phyloP scores from a whole-genome alignment of 805 yeast species.

The Maudiozyma saulgeensis region DNA sequence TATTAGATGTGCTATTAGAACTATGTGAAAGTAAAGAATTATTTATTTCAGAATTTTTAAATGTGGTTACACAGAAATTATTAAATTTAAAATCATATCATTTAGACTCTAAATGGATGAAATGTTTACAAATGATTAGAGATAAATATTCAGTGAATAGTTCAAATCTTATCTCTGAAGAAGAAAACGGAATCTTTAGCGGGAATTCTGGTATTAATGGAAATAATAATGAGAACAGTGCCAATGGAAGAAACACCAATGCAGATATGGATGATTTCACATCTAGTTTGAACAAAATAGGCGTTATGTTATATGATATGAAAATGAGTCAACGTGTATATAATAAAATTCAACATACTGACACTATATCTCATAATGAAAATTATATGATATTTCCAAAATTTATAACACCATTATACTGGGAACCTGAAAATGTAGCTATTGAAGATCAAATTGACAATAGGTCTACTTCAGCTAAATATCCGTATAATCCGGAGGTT shows the following conservation, averaged over 20 bases:
- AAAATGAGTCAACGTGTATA: constrained; percentile 44
- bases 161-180: neutral
- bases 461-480: neutral
- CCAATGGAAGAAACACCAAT: neutral
- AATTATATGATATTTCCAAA: constrained; percentile 39
- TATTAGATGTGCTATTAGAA: constrained; percentile 19
- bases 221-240: neutral
- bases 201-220: neutral
- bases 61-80: constrained; percentile 17
- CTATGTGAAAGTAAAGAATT: constrained; percentile 19
- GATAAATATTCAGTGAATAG: constrained; percentile 8
- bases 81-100: constrained; percentile 14
- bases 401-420: constrained; percentile 66
- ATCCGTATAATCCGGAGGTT: neutral
- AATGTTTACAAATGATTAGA: constrained; percentile 14
- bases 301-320: constrained; percentile 77
- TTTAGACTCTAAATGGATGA: constrained; percentile 20
- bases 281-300: constrained; percentile 44
- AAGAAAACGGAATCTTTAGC: neutral
- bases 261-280: constrained; percentile 6
- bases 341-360: constrained; percentile 25
- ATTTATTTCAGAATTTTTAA: constrained; percentile 18
- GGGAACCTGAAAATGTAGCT: constrained; percentile 42
- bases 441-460: neutral
- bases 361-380: constrained; percentile 4